Evolutionary conservation across 192 early-diverging fungal species (phyloP), one percentile per base, ranked within the genome.

Genomic region (Anaeromyces robustus): DNA sequence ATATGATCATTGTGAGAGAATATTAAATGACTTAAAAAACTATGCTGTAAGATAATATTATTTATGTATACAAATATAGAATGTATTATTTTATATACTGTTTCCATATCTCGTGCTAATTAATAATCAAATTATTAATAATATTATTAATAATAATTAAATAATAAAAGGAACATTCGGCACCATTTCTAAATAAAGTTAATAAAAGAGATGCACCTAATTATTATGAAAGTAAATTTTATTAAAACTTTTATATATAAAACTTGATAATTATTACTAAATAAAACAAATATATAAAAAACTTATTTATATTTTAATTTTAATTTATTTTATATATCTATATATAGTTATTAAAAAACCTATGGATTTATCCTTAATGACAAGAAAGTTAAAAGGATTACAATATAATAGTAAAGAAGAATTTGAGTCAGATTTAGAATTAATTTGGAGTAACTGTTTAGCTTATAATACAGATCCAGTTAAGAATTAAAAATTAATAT

Each of bases 371-470:
- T 92, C 90, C 22, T 93, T 94, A 41, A 95, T 99, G 84, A 86
- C 94, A 77, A 95, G 94, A 83, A 97, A 98, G 81, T 86, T 99
- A 80, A 92, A 93, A 83, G 82, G 78, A 14, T 89, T 92, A 77
- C 86, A 90, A 78, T 99, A 99, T 86, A 88, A 92, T 80, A 92
- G 89, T 88, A 98, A 98, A 85, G 84, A 89, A 12, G 94, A 96
- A 81, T 98, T 99, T 87, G 84, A 87, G 5, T 85, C 90, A n/a
- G 96, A 99, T 81, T 83, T 98, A 32, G 89, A 93, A 82, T 85
- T 98, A 78, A 97, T 99, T 80, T 96, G 94, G 87, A 87, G 89
- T 77, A 99, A 99, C 84, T 98, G 96, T 86, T 89, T 96, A 68
- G 86, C 86, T 9, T 99, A 95, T 89, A 99, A 99, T 84, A 90